phyloP scores from a whole-genome alignment of 352 stramenopile species.

The Poterioochromonas sp. region DNA sequence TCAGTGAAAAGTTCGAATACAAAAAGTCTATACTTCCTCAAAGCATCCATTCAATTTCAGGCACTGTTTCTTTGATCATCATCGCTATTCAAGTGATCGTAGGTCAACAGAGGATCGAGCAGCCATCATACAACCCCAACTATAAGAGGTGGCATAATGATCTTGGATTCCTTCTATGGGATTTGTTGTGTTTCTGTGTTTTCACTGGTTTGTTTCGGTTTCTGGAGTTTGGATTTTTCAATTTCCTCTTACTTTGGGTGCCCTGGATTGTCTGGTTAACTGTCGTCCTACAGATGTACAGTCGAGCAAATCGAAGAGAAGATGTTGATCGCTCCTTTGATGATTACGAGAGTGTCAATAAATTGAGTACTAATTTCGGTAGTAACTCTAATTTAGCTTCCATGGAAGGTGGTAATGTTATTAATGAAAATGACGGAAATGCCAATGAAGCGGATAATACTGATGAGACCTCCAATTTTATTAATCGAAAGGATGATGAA shows the following conservation, averaged over 20 bases:
- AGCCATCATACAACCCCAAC: not conserved
- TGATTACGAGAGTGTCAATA: too few relatives aligned
- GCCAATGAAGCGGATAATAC: not conserved
- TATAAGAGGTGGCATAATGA: not conserved
- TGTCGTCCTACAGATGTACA: not conserved
- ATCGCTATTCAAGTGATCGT: not conserved
- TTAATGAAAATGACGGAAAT: not conserved
- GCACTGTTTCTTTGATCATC: not conserved
- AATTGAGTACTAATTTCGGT: too few relatives aligned
- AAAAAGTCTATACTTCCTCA: slow-evolving; percentile 36
- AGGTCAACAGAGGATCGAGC: not conserved
- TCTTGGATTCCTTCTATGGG: not conserved
- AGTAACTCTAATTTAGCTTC: not conserved
- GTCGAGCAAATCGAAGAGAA: not conserved
- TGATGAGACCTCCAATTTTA: not conserved
- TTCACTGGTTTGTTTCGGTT: not conserved
- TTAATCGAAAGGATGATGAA: too few relatives aligned
- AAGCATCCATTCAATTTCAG: slow-evolving; percentile 38
- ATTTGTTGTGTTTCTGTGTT: not conserved
- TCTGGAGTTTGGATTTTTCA: not conserved
- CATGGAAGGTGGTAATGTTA: not conserved
- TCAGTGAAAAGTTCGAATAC: slow-evolving; percentile 40
- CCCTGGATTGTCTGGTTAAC: not conserved
- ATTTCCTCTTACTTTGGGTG: not conserved
- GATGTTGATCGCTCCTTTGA: too few relatives aligned